Percentiles rank a stretch among this genome's conserved stretches.
These are phyloP conservation scores for Entomortierella parvispora DNA, from an alignment of 192 early-diverging fungal species.

Conservation along the genomic window DNA sequence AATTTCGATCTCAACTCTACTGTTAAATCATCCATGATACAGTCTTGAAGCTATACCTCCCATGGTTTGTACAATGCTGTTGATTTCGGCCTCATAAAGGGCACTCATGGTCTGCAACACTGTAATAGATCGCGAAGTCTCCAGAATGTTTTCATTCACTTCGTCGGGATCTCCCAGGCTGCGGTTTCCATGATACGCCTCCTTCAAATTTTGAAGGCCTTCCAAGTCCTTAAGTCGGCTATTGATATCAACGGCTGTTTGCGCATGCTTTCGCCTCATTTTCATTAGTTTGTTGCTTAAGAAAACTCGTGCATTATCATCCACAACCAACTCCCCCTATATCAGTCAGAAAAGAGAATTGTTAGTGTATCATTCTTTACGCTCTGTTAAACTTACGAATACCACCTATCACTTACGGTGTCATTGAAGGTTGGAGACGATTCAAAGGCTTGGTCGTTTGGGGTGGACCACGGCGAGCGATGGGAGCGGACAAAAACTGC, in stretches of 20 bases:
- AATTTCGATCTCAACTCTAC: not conserved
- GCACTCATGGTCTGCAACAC: slow-evolving; percentile 57
- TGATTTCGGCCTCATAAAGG: slow-evolving; percentile 67
- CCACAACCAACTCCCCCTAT: slow-evolving; percentile 60
- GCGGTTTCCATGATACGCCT: slow-evolving; percentile 60
- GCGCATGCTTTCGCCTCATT: slow-evolving; percentile 58
- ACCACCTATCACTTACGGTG: slow-evolving; percentile 28
- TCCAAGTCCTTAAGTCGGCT: slow-evolving; percentile 61
- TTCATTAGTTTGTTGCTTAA: slow-evolving; percentile 75
- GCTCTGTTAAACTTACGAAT: not conserved
- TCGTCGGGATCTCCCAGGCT: slow-evolving; percentile 68
- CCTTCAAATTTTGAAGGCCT: slow-evolving; percentile 57
- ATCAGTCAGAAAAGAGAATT: not conserved
- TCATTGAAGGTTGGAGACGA: slow-evolving; percentile 42
- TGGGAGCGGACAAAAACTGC: slow-evolving; percentile 58
- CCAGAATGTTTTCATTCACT: slow-evolving; percentile 66
- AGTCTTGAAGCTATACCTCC: slow-evolving; percentile 62
- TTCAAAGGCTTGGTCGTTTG: slow-evolving; percentile 46
- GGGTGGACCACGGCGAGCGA: slow-evolving; percentile 30
- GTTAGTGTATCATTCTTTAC: not conserved
- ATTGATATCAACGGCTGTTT: slow-evolving; percentile 60
- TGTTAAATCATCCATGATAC: not conserved
- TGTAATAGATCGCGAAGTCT: slow-evolving; percentile 60
- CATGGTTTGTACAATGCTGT: slow-evolving; percentile 67
- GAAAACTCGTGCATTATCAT: slow-evolving; percentile 68